A percentile compares a stretch with the other conserved stretches of the same genome.
These are phyloP conservation scores for Aspergillus cejpii DNA, from an alignment of 2,329 filamentous ascomycete species.

Conservation along the genomic window DNA sequence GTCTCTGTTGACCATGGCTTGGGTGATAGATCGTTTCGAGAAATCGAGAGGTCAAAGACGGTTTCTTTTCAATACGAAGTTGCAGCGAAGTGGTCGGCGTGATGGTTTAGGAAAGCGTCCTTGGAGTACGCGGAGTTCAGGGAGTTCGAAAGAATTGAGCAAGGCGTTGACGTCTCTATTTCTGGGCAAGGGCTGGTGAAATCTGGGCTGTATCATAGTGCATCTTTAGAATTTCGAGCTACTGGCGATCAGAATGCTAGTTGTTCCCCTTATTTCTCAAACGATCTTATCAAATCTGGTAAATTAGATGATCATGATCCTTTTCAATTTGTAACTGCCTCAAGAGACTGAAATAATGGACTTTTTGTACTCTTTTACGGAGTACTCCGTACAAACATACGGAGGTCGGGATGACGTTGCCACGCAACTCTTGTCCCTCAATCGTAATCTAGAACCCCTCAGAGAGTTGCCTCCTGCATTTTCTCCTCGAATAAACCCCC, in stretches of 20 bases:
- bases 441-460: slow-evolving; percentile 5
- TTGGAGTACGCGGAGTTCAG: slow-evolving; percentile 36
- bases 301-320: background rate
- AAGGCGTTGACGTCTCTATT: slow-evolving; percentile 29
- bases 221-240: slow-evolving; percentile 4
- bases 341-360: background rate
- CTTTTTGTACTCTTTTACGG: too few species aligned
- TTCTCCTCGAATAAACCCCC: background rate
- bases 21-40: slow-evolving; percentile 41
- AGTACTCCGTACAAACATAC: too few species aligned
- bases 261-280: background rate
- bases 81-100: slow-evolving; percentile 29
- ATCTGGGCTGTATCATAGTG: slow-evolving; percentile 21
- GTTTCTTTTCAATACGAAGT: slow-evolving; percentile 19
- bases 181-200: slow-evolving; percentile 27
- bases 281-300: background rate
- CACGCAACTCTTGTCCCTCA: slow-evolving; percentile 10
- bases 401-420: slow-evolving; percentile 19
- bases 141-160: slow-evolving; percentile 30
- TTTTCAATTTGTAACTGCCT: background rate
- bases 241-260: background rate
- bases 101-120: slow-evolving; percentile 30
- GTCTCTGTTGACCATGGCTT: slow-evolving; percentile 43
- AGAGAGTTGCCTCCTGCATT: slow-evolving; percentile 5
- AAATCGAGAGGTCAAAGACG: slow-evolving; percentile 31